Evolutionary conservation across 805 yeast species (phyloP).

Genomic region (Metschnikowia henanensis): DNA sequence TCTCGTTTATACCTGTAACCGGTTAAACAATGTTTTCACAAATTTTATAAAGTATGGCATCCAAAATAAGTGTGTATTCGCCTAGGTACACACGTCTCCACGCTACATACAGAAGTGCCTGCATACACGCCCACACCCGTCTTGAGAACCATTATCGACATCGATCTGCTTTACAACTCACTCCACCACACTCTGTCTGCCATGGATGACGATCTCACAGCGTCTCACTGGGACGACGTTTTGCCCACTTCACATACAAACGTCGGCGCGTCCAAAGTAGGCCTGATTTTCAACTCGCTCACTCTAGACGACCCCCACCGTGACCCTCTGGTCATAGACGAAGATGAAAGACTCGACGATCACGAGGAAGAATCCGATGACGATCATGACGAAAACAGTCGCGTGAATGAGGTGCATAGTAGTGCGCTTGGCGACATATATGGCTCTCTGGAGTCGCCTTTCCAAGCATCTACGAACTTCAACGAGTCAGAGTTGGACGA

Average conservation of each 20-base stretch:
- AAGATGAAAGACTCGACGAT: too few relatives aligned
- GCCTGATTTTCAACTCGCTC: slow-evolving; percentile 16
- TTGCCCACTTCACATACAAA: slow-evolving; percentile 30
- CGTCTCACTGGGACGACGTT: slow-evolving; percentile 64
- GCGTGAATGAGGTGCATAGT: not conserved
- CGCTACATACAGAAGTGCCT: not conserved
- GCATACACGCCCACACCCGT: not conserved
- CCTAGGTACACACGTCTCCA: too few relatives aligned
- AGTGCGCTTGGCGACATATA: not conserved
- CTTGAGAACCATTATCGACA: not conserved
- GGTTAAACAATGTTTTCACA: too few relatives aligned
- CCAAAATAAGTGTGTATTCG: too few relatives aligned
- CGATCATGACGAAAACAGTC: slow-evolving; percentile 5
- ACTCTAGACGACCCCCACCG: slow-evolving; percentile 16
- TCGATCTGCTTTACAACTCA: not conserved
- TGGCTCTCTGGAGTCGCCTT: not conserved
- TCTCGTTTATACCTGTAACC: too few relatives aligned
- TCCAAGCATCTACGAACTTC: not conserved
- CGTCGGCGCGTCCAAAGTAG: slow-evolving; percentile 6
- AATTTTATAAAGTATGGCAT: too few relatives aligned
- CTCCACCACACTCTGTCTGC: not conserved
- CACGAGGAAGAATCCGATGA: slow-evolving; percentile 16
- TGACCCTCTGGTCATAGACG: too few relatives aligned
- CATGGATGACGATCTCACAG: slow-evolving; percentile 52
- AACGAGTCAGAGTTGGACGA: slow-evolving; percentile 22